Evolutionary conservation across 805 yeast species (phyloP), one percentile per base, ranked within the genome.

Genomic region (Candida chilensis): DNA sequence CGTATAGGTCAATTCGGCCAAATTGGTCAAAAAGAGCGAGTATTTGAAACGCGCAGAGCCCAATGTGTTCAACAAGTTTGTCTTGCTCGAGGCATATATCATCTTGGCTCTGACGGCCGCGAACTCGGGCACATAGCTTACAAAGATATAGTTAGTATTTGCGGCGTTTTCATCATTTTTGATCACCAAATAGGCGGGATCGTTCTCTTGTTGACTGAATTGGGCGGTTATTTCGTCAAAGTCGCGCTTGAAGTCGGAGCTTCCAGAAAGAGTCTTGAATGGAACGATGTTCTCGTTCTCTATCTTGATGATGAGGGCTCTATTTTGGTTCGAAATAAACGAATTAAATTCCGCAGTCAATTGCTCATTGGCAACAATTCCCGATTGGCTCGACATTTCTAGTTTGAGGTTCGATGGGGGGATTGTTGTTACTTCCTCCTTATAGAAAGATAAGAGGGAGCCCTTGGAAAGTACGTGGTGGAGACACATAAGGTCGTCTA

Each of bases 31-130:
- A 35, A 70, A 67, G 5, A 79, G 47, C 29, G 66, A 57, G 2
- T 68, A 66, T 24, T 59, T 46, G 50, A 78, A 71, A 32, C 58
- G 55, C 33, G 66, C 68, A 4, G 70, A 68, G 6, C 96, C 96
- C 24, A 90, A 62, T 37, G 80, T 78, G 41, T 82, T 74, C 33
- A 83, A 57, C 21, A 92, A 54, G 2, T 92, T 74, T 50, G 74
- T 80, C 37, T 85, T 85, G 8, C 94, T 78, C 2, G 96, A 84
- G 4, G 97, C 97, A 51, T 88, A 92, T 29, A 92, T 64, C 96
- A 92, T 92, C 52, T 90, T 92, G 33, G 71, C 67, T 34, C 87
- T 71, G 22, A 90, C 88, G 3, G 78, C 75, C 6, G 96, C 83
- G 30, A 54, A 53, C 50, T 90, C 96, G 1, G 98, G 96, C 31